Evolutionary conservation across 1,284 basidiomycete genomes (phyloP).

Genomic region (Boletellus deceptivus): DNA sequence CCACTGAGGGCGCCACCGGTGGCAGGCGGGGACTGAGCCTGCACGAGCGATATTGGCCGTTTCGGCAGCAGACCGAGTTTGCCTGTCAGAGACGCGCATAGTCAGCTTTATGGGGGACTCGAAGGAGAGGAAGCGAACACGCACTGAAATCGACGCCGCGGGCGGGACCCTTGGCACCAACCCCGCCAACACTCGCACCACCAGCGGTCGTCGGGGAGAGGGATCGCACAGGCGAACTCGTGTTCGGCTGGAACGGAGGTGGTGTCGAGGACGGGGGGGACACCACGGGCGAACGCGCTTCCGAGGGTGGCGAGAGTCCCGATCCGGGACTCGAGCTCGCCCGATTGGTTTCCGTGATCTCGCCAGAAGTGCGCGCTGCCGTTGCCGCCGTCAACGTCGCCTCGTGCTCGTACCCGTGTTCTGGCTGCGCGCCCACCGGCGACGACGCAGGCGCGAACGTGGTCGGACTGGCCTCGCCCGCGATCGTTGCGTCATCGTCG

Average conservation of each 20-base stretch:
- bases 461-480: too few species aligned
- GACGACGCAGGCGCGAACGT: too few species aligned
- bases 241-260: too few species aligned
- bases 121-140: neutral
- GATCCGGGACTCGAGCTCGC: too few species aligned
- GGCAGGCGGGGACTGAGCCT: slow-evolving; percentile 31
- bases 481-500: neutral
- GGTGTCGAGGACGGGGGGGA: neutral
- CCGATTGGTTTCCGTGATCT: too few species aligned
- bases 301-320: neutral
- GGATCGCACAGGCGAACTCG: slow-evolving; percentile 6
- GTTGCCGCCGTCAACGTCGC: neutral
- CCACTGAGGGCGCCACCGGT: neutral
- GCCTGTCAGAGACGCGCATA: slow-evolving; percentile 6
- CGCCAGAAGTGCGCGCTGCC: too few species aligned
- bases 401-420: neutral
- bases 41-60: slow-evolving; percentile 67
- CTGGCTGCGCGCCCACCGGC: too few species aligned
- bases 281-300: slow-evolving; percentile 7
- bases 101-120: neutral
- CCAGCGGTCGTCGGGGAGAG: slow-evolving; percentile 10
- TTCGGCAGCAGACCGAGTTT: slow-evolving; percentile 75
- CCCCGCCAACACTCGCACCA: too few species aligned
- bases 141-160: slow-evolving; percentile 31
- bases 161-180: neutral